These are phyloP conservation scores for Mortierella polycephala DNA, from an alignment of 371 early-diverging fungal genomes.

Conservation along the genomic window DNA sequence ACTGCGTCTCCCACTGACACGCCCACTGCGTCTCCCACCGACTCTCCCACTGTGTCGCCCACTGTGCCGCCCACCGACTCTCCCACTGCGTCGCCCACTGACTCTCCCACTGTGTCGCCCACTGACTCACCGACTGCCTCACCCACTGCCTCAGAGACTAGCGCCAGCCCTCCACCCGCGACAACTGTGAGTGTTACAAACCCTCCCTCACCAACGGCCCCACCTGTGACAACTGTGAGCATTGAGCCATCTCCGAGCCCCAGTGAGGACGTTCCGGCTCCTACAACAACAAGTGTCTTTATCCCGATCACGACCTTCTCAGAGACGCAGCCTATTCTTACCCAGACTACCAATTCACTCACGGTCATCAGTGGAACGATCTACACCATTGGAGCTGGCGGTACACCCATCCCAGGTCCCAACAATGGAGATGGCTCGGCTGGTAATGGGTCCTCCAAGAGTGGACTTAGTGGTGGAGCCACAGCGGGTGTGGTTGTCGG, in stretches of 20 bases:
- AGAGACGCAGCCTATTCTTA: slow-evolving; percentile 14
- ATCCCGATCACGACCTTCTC: slow-evolving; percentile 17
- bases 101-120: slow-evolving; percentile 1
- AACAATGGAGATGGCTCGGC: not conserved
- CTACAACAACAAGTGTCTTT: slow-evolving; percentile 18
- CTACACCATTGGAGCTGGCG: slow-evolving; percentile 22
- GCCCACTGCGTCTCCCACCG: not conserved
- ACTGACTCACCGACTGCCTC: not conserved
- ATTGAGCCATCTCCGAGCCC: slow-evolving; percentile 5
- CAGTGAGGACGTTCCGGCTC: not conserved
- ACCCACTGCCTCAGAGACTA: slow-evolving; percentile 4
- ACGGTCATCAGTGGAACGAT: slow-evolving; percentile 42
- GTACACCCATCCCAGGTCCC: not conserved
- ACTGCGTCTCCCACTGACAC: not conserved
- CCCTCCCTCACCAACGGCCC: slow-evolving; percentile 8
- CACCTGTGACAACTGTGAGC: slow-evolving; percentile 22
- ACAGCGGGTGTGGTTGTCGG: slow-evolving; percentile 57
- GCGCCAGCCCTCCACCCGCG: slow-evolving; percentile 5
- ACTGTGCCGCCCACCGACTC: slow-evolving; percentile 1
- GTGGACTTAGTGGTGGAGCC: slow-evolving; percentile 48
- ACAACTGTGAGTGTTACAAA: not conserved
- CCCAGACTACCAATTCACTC: slow-evolving; percentile 18
- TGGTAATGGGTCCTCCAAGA: slow-evolving; percentile 6
- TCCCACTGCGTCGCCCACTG: not conserved
- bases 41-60: not conserved